Evolutionary conservation across 768 basidiomycete genomes (phyloP).

Genomic region (Lentinula detonsa): DNA sequence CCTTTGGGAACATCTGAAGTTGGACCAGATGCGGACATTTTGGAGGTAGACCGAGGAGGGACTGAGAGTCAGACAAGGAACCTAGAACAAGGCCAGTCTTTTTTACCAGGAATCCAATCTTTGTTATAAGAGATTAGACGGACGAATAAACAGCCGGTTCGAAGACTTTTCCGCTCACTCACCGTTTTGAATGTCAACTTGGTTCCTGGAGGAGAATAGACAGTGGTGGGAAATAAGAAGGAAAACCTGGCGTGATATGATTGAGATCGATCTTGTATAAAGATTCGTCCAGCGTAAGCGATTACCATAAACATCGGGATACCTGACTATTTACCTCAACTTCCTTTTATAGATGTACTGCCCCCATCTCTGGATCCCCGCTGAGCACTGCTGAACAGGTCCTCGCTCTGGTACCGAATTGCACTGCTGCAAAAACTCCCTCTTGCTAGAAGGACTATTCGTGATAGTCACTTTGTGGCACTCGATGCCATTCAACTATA

Average conservation of each 20-base stretch:
- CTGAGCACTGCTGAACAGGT: not conserved
- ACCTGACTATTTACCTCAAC: not conserved
- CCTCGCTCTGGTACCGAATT: not conserved
- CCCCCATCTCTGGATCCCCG: not conserved
- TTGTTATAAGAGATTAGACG: not conserved
- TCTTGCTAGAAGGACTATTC: not conserved
- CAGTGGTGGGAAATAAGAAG: not conserved
- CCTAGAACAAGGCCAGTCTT: not conserved
- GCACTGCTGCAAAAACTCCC: not conserved
- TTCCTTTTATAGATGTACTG: not conserved
- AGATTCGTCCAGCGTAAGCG: not conserved
- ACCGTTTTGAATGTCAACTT: conserved; percentile 5
- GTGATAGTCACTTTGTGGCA: not conserved
- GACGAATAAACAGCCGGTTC: not conserved
- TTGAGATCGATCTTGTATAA: not conserved
- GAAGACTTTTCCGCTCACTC: not conserved
- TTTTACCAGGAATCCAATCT: not conserved
- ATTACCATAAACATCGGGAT: conserved; percentile 2
- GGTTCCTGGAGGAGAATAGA: not conserved
- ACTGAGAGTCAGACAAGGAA: not conserved
- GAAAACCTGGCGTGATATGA: not conserved
- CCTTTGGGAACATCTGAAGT: conserved; percentile 16
- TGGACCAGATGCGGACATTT: conserved; percentile 10
- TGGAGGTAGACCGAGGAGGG: not conserved
- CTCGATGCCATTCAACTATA: not conserved